Base-by-base conservation (phyloP, 495 filamentous ascomycete genomes). In the Neurospora hispaniola region DNA sequence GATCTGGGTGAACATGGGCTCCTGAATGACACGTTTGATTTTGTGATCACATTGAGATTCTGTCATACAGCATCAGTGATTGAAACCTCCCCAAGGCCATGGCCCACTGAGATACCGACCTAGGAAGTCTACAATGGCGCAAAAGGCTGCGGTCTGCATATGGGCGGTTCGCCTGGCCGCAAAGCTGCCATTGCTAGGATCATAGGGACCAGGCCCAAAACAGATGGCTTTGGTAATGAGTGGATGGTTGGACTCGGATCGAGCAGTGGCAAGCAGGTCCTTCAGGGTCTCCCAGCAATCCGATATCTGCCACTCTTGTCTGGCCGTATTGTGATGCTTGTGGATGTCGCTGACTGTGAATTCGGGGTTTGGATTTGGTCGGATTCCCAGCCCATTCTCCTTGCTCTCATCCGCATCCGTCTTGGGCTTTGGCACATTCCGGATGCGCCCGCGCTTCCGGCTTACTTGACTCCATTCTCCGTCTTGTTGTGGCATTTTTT, bases 1-100 rank as follows among this genome's bases (percentile, higher is more conserved):
- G 8, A 86, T 78, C 9, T 78, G 59, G 70, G 88, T 93, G 81
- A 93, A 93, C 74, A 87, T 76, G 8, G 92, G 92, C 69, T 94
- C 92, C 82, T 94, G 92, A 31, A 90, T 86, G 74, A 88, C 80
- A 69, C 87, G 81, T 39, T 80, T 79, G 66, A 86, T 82, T 8
- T 68, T 72, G 2, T 72, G 78, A 3, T 72, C 46, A 43, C 35
- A 62, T 2, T 62, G 23, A 4, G 71, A 73, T 42, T 78, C 81
- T 81, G 62, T 38, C 11, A 42, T 8, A 10, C 11, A 14, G 10
- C 10, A 69, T 76, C 18, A 76, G 74, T 39, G 38, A 73, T 10
- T 70, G 20, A 39, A 18, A 11, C 20, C 4, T 4, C 27, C 6
- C 6, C 12, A 20, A n/a, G 39, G 14, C 1, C 5, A 39, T 10